These are phyloP conservation scores for Termitomyces sp. DNA, from an alignment of 768 basidiomycete genomes.

Conservation along the genomic window DNA sequence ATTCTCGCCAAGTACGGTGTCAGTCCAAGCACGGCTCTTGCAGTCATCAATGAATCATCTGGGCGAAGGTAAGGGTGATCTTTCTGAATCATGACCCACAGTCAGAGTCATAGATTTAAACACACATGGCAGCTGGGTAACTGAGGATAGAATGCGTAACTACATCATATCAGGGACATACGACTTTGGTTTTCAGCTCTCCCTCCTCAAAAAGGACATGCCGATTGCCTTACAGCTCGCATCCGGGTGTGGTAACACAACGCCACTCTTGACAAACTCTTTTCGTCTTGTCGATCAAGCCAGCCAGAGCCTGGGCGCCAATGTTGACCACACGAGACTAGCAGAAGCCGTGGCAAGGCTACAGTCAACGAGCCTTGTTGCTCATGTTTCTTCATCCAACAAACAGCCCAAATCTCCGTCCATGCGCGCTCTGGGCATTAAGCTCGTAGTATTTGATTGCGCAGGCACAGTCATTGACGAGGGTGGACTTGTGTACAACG, in stretches of 20 bases:
- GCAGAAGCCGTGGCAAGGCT: background rate
- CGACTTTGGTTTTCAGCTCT: constrained; percentile 9
- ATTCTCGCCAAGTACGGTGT: constrained; percentile 9
- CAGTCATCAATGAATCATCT: constrained; percentile 8
- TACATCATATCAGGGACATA: constrained; percentile 9
- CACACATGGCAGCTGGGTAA: constrained; percentile 4
- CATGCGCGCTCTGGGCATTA: constrained; percentile 7
- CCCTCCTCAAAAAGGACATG: constrained; percentile 12
- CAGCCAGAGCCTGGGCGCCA: background rate
- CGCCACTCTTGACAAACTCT: constrained; percentile 6
- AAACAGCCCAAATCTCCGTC: constrained; percentile 2
- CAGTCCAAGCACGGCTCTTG: background rate
- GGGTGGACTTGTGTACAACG: constrained; percentile 9
- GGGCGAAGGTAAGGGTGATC: constrained; percentile 5
- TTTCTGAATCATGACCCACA: background rate
- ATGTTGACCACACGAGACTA: constrained; percentile 2
- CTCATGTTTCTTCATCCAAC: background rate
- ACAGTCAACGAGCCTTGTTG: background rate
- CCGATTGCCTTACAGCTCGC: constrained; percentile 8
- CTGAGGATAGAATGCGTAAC: constrained; percentile 1
- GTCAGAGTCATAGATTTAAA: background rate
- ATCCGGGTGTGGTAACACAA: constrained; percentile 2
- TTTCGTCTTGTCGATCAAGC: constrained; percentile 3
- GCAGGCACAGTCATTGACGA: constrained; percentile 12
- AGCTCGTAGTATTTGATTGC: constrained; percentile 11